Conservation (phyloP, 164 flowering plant genomes). For the Nymphaea thermarum region DNA sequence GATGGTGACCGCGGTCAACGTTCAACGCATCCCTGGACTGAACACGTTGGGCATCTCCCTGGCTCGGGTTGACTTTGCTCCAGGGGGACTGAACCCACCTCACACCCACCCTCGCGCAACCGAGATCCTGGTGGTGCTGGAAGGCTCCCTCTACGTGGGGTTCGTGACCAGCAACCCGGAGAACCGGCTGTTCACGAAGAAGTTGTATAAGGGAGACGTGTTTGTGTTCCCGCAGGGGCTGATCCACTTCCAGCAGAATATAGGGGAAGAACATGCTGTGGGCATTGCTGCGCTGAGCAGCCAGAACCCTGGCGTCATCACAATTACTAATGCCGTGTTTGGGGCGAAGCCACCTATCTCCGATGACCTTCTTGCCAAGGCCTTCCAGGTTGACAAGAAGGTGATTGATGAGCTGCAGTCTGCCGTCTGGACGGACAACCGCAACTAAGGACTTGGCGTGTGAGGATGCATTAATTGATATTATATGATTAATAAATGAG, state of each 20-base stretch:
- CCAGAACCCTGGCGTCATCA: constrained; percentile 9
- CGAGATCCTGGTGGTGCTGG: constrained; percentile 6
- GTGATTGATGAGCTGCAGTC: constrained; percentile 1
- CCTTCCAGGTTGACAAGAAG: constrained; percentile 5
- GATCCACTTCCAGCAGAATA: constrained; percentile 7
- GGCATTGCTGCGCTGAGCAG: constrained; percentile 3
- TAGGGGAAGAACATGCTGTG: neutral
- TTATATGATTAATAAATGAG: neutral
- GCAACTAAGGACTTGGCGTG: neutral
- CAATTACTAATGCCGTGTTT: constrained; percentile 4
- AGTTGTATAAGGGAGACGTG: constrained; percentile 8
- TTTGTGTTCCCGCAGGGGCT: constrained; percentile 7
- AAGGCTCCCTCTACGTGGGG: constrained; percentile 3
- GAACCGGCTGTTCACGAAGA: constrained; percentile 4
- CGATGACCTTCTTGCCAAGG: constrained; percentile 2
- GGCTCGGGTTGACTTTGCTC: constrained; percentile 3
- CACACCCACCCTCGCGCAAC: constrained; percentile 4
- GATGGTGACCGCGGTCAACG: constrained; percentile 2
- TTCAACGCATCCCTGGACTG: constrained; percentile 3
- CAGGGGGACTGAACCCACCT: constrained; percentile 3
- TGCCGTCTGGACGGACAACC: neutral
- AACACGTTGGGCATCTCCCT: constrained; percentile 6
- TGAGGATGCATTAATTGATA: too few relatives aligned
- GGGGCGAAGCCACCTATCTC: neutral
- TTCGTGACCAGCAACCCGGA: constrained; percentile 8